phyloP scores from a whole-genome alignment of 2,329 filamentous ascomycete species.

The Colletotrichum truncatum region DNA sequence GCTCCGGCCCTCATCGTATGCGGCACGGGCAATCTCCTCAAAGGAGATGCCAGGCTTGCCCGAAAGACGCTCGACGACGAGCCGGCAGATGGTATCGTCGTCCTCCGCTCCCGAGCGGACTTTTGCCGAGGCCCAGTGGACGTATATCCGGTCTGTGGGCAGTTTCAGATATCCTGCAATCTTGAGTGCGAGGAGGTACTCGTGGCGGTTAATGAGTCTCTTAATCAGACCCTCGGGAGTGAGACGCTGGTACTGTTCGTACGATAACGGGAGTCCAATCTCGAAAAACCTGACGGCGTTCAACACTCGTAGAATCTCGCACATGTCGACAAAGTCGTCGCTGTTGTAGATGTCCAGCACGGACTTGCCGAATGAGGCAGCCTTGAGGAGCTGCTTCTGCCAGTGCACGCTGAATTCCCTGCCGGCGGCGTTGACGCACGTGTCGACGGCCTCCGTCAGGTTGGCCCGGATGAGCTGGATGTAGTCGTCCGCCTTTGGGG shows the following conservation, averaged over 20 bases:
- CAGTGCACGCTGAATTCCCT: slow-evolving; percentile 90
- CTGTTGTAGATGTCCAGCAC: slow-evolving; percentile 97
- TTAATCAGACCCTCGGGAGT: slow-evolving; percentile 89
- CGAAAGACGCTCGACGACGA: slow-evolving; percentile 86
- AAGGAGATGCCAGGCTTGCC: slow-evolving; percentile 95
- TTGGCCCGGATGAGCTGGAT: slow-evolving; percentile 92
- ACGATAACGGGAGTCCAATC: slow-evolving; percentile 88
- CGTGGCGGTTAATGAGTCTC: slow-evolving; percentile 85
- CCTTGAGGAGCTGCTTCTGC: slow-evolving; percentile 96
- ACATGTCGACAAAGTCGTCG: slow-evolving; percentile 99
- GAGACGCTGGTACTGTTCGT: slow-evolving; percentile 91
- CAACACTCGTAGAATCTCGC: slow-evolving; percentile 89
- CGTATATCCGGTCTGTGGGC: slow-evolving; percentile 89
- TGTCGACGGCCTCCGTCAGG: slow-evolving; percentile 91
- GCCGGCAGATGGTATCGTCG: slow-evolving; percentile 85
- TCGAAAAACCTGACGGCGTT: slow-evolving; percentile 94
- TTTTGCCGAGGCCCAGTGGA: slow-evolving; percentile 96
- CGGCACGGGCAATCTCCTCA: slow-evolving; percentile 89
- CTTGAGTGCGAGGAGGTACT: slow-evolving; percentile 89
- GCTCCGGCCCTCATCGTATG: slow-evolving; percentile 91
- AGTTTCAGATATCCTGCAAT: slow-evolving; percentile 89
- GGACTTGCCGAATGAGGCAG: slow-evolving; percentile 96
- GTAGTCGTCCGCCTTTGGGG: slow-evolving; percentile 96
- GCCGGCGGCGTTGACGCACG: slow-evolving; percentile 91
- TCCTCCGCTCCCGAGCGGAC: slow-evolving; percentile 86